A percentile compares a stretch with the other conserved stretches of the same genome.
These are phyloP conservation scores for Tolypocladium pustulatum DNA, from an alignment of 2,329 filamentous ascomycete genomes.

Conservation along the genomic window DNA sequence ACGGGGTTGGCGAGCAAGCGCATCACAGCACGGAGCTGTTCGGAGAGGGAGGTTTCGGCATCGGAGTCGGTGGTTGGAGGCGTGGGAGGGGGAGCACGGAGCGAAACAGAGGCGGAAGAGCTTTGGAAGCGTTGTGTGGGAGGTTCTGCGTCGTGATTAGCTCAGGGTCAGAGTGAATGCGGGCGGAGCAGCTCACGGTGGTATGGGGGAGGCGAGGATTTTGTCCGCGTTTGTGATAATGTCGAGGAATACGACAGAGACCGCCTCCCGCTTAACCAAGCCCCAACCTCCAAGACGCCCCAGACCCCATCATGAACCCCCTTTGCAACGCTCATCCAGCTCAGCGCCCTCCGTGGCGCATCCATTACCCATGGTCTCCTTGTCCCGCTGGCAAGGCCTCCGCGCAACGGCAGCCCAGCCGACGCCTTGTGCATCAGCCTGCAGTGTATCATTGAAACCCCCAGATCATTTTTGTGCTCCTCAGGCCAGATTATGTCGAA, in stretches of 20 bases:
- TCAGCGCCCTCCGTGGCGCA: slow-evolving; percentile 4
- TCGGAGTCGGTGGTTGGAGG: slow-evolving; percentile 24
- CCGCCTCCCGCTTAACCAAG: slow-evolving; percentile 3
- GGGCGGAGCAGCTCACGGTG: not conserved
- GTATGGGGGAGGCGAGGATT: not conserved
- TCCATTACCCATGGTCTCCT: not conserved
- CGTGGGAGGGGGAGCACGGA: slow-evolving; percentile 8
- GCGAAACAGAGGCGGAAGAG: slow-evolving; percentile 1
- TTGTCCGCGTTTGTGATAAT: not conserved
- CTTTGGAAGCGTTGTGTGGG: not conserved
- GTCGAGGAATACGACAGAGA: not conserved
- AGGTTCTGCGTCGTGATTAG: not conserved
- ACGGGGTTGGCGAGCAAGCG: slow-evolving; percentile 43
- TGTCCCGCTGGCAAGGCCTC: not conserved
- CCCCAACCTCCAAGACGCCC: slow-evolving; percentile 7
- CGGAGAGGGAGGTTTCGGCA: slow-evolving; percentile 23
- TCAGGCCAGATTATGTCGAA: not conserved
- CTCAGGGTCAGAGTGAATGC: not conserved
- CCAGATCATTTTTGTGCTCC: slow-evolving; percentile 5
- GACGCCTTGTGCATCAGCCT: slow-evolving; percentile 9
- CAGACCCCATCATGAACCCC: slow-evolving; percentile 6
- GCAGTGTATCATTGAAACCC: slow-evolving; percentile 8
- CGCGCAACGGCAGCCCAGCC: slow-evolving; percentile 1
- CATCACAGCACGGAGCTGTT: slow-evolving; percentile 41
- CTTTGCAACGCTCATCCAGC: slow-evolving; percentile 5